Base-by-base conservation (phyloP, 352 stramenopile species). In the Globisporangium okanoganense region DNA sequence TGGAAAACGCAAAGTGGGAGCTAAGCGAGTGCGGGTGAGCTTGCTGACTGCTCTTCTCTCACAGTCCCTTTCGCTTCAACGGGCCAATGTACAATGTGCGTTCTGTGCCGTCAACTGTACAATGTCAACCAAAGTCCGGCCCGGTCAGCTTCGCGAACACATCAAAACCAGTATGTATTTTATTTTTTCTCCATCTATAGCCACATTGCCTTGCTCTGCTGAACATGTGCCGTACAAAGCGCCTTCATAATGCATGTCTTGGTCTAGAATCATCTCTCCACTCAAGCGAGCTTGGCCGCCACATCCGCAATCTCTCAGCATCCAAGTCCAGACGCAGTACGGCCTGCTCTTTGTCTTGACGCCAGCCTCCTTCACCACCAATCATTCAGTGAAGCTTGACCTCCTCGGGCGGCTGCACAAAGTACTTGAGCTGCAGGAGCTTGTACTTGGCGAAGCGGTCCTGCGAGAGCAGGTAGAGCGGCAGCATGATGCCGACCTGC, bases 401-500 rank as follows among this genome's bases (percentile, higher is more conserved):
- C n/a, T 79, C 72, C 1, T 70, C 66, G 0, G 78, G 71, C 14
- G 67, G 71, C 14, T 84, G 60, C 9, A 90, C 77, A 67, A 90
- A 90, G 67, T 88, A 81, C 50, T 65, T 67, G 38, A 90, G 73
- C 54, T 77, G 77, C 66, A 90, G 53, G 65, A 67, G 70, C 45
- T 68, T 71, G 47, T 68, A 51, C 14, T 56, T 62, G 31, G 71
- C 72, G 45, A 88, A 88, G 16, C 58, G 56, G 71, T 93, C 83
- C 59, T 88, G 79, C 14, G 76, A 75, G 44, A 93, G 31, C 50
- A 91, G 51, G 49, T 82, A 79, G 40, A 93, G 66, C 45, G 83
- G 83, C 25, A 68, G 12, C 82, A 93, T 91, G 22, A 90, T 66
- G 48, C 53, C 75, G 9, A 55, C 54, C 56, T 93, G 81, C 5